These are phyloP conservation scores for Xylaria bambusicola DNA, from an alignment of 495 filamentous ascomycete genomes.

Conservation along the genomic window DNA sequence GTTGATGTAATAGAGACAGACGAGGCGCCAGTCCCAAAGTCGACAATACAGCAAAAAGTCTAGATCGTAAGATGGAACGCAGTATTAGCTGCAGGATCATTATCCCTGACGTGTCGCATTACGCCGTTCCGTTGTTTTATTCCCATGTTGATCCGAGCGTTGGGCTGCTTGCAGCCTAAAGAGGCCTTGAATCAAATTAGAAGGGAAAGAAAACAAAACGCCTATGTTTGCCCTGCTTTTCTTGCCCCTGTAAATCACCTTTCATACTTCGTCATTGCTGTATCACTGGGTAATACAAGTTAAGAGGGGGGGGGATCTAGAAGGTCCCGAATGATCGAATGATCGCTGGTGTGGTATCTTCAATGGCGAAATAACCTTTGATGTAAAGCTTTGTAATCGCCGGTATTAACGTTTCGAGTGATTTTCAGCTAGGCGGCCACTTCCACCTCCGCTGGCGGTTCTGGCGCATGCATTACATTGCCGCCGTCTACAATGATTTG, in stretches of 20 bases:
- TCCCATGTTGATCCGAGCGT: not conserved
- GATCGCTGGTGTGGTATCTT: too few species aligned
- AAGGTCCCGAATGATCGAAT: too few species aligned
- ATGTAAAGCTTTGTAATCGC: too few species aligned
- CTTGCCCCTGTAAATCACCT: not conserved
- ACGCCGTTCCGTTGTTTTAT: not conserved
- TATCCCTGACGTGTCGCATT: not conserved
- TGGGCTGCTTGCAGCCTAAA: not conserved
- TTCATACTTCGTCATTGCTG: not conserved
- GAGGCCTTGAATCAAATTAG: too few species aligned
- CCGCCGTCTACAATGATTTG: conserved; percentile 87
- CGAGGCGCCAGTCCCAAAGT: not conserved
- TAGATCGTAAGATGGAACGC: too few species aligned
- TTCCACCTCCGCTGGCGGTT: conserved; percentile 4
- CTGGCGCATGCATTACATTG: conserved; percentile 50
- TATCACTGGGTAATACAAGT: not conserved
- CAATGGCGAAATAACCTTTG: too few species aligned
- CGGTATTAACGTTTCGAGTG: too few species aligned
- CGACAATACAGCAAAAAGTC: too few species aligned
- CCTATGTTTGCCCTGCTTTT: not conserved
- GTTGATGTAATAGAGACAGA: too few species aligned
- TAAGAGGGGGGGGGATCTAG: not conserved
- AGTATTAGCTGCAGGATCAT: not conserved
- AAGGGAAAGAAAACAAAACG: not conserved
- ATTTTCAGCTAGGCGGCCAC: not conserved